These are phyloP conservation scores for Chenopodium quinoa DNA, from an alignment of 148 eudicot genomes.

Conservation along the genomic window DNA sequence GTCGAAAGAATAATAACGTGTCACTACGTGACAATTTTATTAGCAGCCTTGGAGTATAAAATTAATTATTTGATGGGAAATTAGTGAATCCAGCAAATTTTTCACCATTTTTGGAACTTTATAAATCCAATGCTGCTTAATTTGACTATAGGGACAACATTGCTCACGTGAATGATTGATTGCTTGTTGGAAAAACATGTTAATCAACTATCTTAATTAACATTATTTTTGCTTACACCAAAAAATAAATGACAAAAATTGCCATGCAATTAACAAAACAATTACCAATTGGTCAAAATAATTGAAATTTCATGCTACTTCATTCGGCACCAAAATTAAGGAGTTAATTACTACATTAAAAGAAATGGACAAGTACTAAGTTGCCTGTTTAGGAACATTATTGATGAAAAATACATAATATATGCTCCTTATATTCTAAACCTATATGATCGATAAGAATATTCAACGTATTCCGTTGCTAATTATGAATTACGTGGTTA, in stretches of 20 bases:
- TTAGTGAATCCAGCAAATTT: not conserved
- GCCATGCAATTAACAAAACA: not conserved
- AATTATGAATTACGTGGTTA: not conserved
- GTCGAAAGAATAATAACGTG: not conserved
- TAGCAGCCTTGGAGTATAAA: not conserved
- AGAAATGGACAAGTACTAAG: too few relatives aligned
- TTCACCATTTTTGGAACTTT: not conserved
- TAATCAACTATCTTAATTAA: too few relatives aligned
- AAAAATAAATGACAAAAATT: too few relatives aligned
- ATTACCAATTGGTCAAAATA: too few relatives aligned
- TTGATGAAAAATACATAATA: not conserved
- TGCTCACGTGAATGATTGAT: constrained; percentile 1
- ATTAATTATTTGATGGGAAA: not conserved
- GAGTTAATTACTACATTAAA: too few relatives aligned
- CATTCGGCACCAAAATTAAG: too few relatives aligned
- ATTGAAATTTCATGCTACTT: too few relatives aligned
- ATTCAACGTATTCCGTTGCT: too few relatives aligned
- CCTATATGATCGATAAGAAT: too few relatives aligned
- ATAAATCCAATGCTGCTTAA: not conserved
- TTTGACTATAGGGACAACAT: not conserved
- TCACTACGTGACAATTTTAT: not conserved
- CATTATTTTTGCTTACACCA: too few relatives aligned
- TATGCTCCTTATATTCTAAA: too few relatives aligned
- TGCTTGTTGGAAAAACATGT: not conserved
- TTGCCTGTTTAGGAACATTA: not conserved